Evolutionary conservation across 768 basidiomycete species (phyloP).

Genomic region (Gloeophyllum trabeum): DNA sequence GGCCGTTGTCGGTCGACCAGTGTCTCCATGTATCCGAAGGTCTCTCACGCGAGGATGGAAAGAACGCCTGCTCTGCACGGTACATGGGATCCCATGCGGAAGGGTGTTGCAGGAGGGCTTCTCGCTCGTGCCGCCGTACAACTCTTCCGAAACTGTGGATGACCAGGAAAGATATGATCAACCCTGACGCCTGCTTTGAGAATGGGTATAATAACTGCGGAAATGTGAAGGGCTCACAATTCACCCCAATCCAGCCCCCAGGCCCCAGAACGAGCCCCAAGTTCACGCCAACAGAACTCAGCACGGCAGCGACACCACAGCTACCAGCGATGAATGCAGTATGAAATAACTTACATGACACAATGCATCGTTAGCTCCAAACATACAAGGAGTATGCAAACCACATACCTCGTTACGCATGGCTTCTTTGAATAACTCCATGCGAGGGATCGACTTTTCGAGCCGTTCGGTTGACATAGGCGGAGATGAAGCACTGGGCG

Average conservation of each 20-base stretch:
- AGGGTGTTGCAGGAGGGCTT: slow-evolving; percentile 39
- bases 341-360: slow-evolving; percentile 41
- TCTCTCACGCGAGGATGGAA: background rate
- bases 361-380: background rate
- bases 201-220: background rate
- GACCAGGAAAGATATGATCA: slow-evolving; percentile 39
- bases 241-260: slow-evolving; percentile 39
- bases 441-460: slow-evolving; percentile 37
- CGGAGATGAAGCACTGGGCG: too few species aligned
- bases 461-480: slow-evolving; percentile 14
- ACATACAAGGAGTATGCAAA: background rate
- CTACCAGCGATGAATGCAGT: slow-evolving; percentile 40
- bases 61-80: slow-evolving; percentile 13
- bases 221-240: slow-evolving; percentile 28
- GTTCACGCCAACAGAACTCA: slow-evolving; percentile 39
- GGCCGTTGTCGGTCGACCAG: too few species aligned
- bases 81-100: slow-evolving; percentile 25
- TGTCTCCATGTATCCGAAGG: background rate
- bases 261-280: slow-evolving; percentile 32
- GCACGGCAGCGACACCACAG: slow-evolving; percentile 34
- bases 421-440: slow-evolving; percentile 42
- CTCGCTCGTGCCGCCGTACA: slow-evolving; percentile 48
- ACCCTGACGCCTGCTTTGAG: slow-evolving; percentile 37
- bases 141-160: slow-evolving; percentile 53
- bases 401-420: slow-evolving; percentile 51